Evolutionary conservation across 805 yeast species (phyloP).

Genomic region (Yarrowia sp.): DNA sequence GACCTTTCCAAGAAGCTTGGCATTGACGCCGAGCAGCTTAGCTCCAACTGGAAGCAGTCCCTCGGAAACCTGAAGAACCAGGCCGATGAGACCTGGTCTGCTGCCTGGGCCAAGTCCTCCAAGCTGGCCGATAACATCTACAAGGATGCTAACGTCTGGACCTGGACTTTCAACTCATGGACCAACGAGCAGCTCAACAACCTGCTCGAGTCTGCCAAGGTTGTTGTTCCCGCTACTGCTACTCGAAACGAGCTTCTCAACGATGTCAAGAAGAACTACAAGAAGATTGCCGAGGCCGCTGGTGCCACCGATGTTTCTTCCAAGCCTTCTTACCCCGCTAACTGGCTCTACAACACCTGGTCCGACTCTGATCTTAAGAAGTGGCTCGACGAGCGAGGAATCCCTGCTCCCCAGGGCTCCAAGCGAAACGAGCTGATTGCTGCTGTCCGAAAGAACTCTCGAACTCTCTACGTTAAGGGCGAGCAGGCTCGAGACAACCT

Average conservation of each 20-base stretch:
- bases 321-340: conserved; percentile 21
- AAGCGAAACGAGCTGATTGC: conserved; percentile 40
- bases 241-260: conserved; percentile 9
- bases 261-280: conserved; percentile 17
- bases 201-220: conserved; percentile 15
- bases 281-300: conserved; percentile 18
- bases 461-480: conserved; percentile 30
- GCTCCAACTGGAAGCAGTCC: conserved; percentile 18
- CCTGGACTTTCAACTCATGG: conserved; percentile 25
- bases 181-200: conserved; percentile 5
- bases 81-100: conserved; percentile 24
- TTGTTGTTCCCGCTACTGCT: conserved; percentile 4
- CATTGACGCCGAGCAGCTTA: conserved; percentile 2
- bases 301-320: not conserved
- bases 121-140: conserved; percentile 20
- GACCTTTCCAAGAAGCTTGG: conserved; percentile 6
- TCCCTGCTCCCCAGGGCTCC: conserved; percentile 34
- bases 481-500: conserved; percentile 36
- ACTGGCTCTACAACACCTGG: conserved; percentile 38
- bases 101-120: conserved; percentile 24
- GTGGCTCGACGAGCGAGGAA: conserved; percentile 38
- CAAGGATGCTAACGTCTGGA: conserved; percentile 4
- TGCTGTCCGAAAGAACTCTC: conserved; percentile 35
- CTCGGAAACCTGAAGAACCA: conserved; percentile 10
- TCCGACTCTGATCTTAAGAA: conserved; percentile 35